Percentiles rank a stretch among this genome's conserved stretches.
phyloP scores from a whole-genome alignment of 2,329 filamentous ascomycete species.

The Dactylella cylindrospora region DNA sequence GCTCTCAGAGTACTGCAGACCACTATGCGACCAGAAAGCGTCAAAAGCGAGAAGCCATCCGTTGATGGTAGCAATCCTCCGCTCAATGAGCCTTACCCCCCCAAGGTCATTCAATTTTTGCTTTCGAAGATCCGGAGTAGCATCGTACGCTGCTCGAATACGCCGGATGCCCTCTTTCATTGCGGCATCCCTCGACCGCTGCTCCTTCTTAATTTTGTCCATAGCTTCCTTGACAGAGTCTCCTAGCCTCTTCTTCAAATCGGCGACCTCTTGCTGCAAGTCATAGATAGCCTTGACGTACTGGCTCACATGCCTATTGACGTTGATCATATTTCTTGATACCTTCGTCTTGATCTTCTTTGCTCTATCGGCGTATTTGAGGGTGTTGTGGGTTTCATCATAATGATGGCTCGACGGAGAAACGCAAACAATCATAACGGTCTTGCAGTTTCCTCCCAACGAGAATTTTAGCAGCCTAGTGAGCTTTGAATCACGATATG shows the following conservation, averaged over 20 bases:
- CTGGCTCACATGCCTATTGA: slow-evolving; percentile 98
- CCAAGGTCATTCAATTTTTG: slow-evolving; percentile 79
- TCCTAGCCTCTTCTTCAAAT: slow-evolving; percentile 88
- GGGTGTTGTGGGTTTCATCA: slow-evolving; percentile 96
- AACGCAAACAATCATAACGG: slow-evolving; percentile 99
- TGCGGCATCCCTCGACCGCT: slow-evolving; percentile 76
- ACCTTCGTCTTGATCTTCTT: slow-evolving; percentile 99
- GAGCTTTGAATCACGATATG: slow-evolving; percentile 96
- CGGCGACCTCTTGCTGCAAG: slow-evolving; percentile 94
- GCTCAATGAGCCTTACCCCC: slow-evolving; percentile 77
- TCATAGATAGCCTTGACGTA: slow-evolving; percentile 99
- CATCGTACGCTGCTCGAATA: slow-evolving; percentile 79
- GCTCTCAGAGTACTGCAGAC: slow-evolving; percentile 65
- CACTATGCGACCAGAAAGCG: slow-evolving; percentile 68
- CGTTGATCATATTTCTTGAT: slow-evolving; percentile 98
- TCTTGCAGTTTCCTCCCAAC: slow-evolving; percentile 95
- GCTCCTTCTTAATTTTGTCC: slow-evolving; percentile 85
- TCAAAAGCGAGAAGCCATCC: slow-evolving; percentile 94
- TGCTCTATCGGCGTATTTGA: slow-evolving; percentile 93
- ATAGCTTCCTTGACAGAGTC: slow-evolving; percentile 81
- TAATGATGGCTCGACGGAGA: slow-evolving; percentile 95
- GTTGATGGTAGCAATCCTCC: slow-evolving; percentile 80
- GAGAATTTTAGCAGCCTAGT: slow-evolving; percentile 95
- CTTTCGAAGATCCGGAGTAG: slow-evolving; percentile 72
- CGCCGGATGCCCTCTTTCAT: slow-evolving; percentile 76